phyloP scores from a whole-genome alignment of 169 alveolate genomes.

The Theileria parva region DNA sequence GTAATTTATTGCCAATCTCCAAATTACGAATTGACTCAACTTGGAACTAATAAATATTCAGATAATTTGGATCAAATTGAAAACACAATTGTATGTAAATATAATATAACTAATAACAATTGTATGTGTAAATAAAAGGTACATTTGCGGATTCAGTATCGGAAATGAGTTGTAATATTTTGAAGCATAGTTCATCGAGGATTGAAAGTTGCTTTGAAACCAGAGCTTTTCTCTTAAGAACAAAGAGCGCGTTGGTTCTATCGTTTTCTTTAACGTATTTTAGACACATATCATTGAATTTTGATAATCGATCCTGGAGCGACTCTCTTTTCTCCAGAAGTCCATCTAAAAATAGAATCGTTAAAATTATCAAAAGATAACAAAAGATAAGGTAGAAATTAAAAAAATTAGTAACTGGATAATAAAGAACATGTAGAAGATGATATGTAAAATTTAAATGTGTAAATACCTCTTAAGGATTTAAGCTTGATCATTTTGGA shows the following conservation, averaged over 20 bases:
- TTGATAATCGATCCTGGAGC: conserved; percentile 27
- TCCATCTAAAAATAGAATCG: conserved; percentile 22
- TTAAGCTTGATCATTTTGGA: conserved; percentile 39
- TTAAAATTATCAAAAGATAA: not conserved
- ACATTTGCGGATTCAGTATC: conserved; percentile 62
- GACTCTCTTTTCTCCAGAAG: conserved; percentile 21
- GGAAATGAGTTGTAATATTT: conserved; percentile 44
- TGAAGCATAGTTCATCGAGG: conserved; percentile 23
- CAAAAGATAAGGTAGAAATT: not conserved
- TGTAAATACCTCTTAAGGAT: conserved; percentile 46
- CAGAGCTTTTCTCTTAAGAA: conserved; percentile 50
- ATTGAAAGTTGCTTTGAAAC: conserved; percentile 22
- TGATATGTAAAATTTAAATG: not conserved
- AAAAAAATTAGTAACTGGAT: not conserved
- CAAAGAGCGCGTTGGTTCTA: conserved; percentile 23
- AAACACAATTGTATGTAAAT: not conserved
- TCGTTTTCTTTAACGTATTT: conserved; percentile 3
- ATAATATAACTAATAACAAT: not conserved
- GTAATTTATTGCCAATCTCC: conserved; percentile 39
- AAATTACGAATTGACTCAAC: conserved; percentile 35
- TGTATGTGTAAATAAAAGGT: not conserved
- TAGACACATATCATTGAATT: conserved; percentile 1
- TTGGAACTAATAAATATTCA: conserved; percentile 13
- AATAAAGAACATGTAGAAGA: not conserved
- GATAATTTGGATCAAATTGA: not conserved